phyloP scores from a whole-genome alignment of 805 yeast species.

The Tanozyma kutaoensis region DNA sequence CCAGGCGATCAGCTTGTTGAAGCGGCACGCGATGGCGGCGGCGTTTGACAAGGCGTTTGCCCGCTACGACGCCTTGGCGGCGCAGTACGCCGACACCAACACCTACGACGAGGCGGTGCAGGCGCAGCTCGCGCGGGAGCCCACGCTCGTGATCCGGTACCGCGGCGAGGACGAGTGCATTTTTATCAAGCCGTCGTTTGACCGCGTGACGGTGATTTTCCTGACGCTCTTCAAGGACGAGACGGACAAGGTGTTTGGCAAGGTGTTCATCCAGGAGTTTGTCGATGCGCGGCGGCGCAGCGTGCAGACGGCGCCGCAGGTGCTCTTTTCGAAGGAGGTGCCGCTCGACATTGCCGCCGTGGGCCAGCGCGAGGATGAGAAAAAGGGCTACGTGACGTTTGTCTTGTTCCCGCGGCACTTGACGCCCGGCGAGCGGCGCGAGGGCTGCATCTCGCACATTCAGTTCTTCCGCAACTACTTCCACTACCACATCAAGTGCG shows the following conservation, averaged over 20 bases:
- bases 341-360: constrained; percentile 57
- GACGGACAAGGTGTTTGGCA: constrained; percentile 85
- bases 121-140: constrained; percentile 33
- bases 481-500: constrained; percentile 97
- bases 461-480: constrained; percentile 90
- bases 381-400: constrained; percentile 44
- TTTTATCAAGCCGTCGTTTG: constrained; percentile 82
- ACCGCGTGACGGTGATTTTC: constrained; percentile 92
- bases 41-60: constrained; percentile 82
- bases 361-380: constrained; percentile 30
- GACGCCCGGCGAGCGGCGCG: constrained; percentile 48
- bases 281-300: constrained; percentile 93
- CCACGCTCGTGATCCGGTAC: constrained; percentile 61
- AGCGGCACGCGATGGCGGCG: constrained; percentile 82
- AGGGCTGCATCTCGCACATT: constrained; percentile 83
- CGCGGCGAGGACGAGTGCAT: constrained; percentile 83
- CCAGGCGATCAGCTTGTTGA: constrained; percentile 56
- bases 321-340: constrained; percentile 80
- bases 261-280: constrained; percentile 83
- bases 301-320: constrained; percentile 97
- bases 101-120: constrained; percentile 31
- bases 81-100: constrained; percentile 26
- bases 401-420: constrained; percentile 78
- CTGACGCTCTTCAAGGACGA: constrained; percentile 93
- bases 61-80: constrained; percentile 59